Percentiles rank a stretch among this genome's conserved stretches.
Evolutionary conservation across 306 rosid species (phyloP).

Genomic region (Cyclanthera cordifolia): DNA sequence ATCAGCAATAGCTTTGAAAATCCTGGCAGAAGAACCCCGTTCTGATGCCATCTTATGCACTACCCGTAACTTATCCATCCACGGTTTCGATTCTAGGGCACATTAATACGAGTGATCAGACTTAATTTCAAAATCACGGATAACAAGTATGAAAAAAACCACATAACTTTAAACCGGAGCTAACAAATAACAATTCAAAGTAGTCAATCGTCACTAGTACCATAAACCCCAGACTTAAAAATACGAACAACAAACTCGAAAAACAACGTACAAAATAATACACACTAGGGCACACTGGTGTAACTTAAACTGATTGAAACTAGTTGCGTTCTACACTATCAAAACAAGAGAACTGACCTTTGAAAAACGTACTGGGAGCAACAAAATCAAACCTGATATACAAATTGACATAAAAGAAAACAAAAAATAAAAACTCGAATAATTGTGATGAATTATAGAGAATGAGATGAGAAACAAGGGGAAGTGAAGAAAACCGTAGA

Average conservation of each 20-base stretch:
- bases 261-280: not conserved
- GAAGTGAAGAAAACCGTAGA: not conserved
- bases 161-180: not conserved
- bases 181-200: not conserved
- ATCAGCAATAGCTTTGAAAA: constrained; percentile 94
- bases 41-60: constrained; percentile 43
- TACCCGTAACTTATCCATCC: constrained; percentile 71
- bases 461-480: not conserved
- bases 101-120: not conserved
- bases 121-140: not conserved
- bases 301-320: not conserved
- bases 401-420: not conserved
- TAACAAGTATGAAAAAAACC: not conserved
- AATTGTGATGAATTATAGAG: not conserved
- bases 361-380: constrained; percentile 75
- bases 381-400: constrained; percentile 72
- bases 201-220: not conserved
- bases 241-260: not conserved
- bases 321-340: not conserved
- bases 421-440: not conserved
- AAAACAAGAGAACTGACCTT: constrained; percentile 31
- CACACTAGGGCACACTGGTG: not conserved
- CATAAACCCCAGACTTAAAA: not conserved
- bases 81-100: constrained; percentile 56
- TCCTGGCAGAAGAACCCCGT: constrained; percentile 48